Base-by-base conservation (phyloP, 73 alveolate species). In the Halteria grandinella region DNA sequence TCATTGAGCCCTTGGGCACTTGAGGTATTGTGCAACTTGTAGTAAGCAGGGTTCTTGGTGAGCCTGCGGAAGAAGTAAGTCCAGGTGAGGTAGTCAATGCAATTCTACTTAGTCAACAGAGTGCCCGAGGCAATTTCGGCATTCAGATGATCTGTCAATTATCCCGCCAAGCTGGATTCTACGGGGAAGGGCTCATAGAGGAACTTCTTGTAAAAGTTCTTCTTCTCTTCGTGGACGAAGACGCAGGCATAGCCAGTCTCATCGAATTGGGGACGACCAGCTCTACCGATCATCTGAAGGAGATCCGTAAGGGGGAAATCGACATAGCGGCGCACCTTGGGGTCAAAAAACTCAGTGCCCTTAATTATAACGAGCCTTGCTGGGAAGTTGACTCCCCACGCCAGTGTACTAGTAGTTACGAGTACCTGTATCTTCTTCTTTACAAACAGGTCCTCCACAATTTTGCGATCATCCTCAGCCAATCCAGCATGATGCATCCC, bases 401-500 rank as follows among this genome's bases (percentile, higher is more conserved):
- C 99, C 37, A 98, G 89, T 17, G 99, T 98, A 40, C 98, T 85
- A 12, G 99, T 98, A 41, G 99, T 97, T 15, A 98, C 97, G 50
- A 98, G 90, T 33, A 98, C 92, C 83, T 94, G 45, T 40, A 96
- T 95, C 83, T 92, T 94, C 55, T 90, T 97, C 75, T 89, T 89
- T 27, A 93, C 95, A 69, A 98, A 98, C 71, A 98, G 91, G 50
- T 97, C 94, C 85, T 98, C 99, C n/a, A 98, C 99, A 28, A 97
- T 94, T 80, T 92, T 91, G 82, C 99, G 90, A 64, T 98, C 99
- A 69, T 85, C 78, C 77, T 95, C 99, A 17, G 97, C 85, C 15
- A 98, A 92, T 43, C 99, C 99, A 0, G 99, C 99, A 89, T 97
- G 99, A 96, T 97, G 99, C 87, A 97, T 94, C 63, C 99, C 99